A percentile compares a stretch with the other conserved stretches of the same genome.
Evolutionary conservation across 2,329 filamentous ascomycete genomes (phyloP).

Genomic region (Lachnellula arida): DNA sequence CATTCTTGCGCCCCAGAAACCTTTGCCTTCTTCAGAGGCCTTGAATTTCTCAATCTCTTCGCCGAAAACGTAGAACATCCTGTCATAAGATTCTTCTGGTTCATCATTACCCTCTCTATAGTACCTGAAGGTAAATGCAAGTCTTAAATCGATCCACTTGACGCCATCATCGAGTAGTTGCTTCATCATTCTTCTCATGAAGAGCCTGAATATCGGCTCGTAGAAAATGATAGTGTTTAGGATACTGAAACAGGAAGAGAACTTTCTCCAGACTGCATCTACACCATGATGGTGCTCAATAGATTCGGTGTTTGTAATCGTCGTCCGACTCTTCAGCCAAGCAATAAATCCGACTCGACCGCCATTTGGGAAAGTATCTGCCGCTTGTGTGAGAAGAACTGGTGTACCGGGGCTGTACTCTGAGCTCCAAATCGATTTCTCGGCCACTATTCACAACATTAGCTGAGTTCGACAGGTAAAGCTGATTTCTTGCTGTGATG

Average conservation of each 20-base stretch:
- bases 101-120: constrained; percentile 58
- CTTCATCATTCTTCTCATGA: constrained; percentile 65
- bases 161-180: constrained; percentile 77
- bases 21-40: constrained; percentile 60
- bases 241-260: constrained; percentile 68
- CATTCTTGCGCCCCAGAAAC: constrained; percentile 79
- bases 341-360: constrained; percentile 67
- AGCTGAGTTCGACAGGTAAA: background rate
- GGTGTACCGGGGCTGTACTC: constrained; percentile 48
- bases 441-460: constrained; percentile 26
- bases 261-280: constrained; percentile 81
- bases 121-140: constrained; percentile 70
- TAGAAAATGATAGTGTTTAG: constrained; percentile 76
- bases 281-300: constrained; percentile 78
- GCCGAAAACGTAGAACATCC: constrained; percentile 67
- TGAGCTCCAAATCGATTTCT: constrained; percentile 58
- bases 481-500: background rate
- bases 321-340: constrained; percentile 72
- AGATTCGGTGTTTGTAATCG: constrained; percentile 67
- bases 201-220: constrained; percentile 80
- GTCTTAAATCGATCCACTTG: constrained; percentile 76
- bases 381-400: constrained; percentile 48
- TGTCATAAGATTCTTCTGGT: constrained; percentile 61
- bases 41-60: constrained; percentile 79
- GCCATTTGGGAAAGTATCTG: constrained; percentile 68